Base-by-base conservation (phyloP, 192 early-diverging fungal species). In the Coemansia sp. region DNA sequence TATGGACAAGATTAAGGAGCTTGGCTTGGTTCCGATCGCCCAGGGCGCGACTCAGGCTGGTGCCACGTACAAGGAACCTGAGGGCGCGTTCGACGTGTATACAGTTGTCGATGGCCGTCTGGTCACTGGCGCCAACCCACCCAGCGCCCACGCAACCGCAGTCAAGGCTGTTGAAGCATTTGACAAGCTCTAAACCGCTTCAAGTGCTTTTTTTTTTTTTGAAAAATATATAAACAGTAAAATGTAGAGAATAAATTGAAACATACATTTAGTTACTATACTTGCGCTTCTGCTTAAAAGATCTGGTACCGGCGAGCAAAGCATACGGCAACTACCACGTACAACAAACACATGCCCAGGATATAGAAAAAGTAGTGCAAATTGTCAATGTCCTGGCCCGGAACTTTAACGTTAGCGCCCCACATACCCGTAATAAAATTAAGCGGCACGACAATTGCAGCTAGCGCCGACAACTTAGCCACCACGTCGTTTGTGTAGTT, bases 401-500 rank as follows among this genome's bases (percentile, higher is more conserved):
- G 81, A 0, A 84, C 83, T 41, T 74, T 77, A 56, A 85, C 82
- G 48, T 85, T 84, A 15, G 83, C 77, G 53, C 87, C 87, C 82
- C 82, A 86, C 58, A 88, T 72, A 17, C 92, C 94, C 0, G 95
- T 94, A 24, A 96, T 84, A 58, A 98, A 72, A 62, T 95, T 95
- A 61, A 97, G 73, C 12, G 96, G 96, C 23, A 98, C 85, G 15
- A 98, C 72, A 39, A 98, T 91, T 25, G 87, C 88, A 0, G 93
- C 96, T 50, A 97, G 59, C 7, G 92, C 90, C 1, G 94, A 95
- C 70, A 98, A 85, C 60, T 89, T 87, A 58, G 91, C 89, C 21
- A 97, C 90, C 0, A 93, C 93, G 43, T 91, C 89, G 58, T 93
- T 95, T 5, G 94, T 96, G 17, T 85, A 66, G 77, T 94, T 93